Conservation (phyloP, 2,329 filamentous ascomycete genomes). For the Fusarium sp. region DNA sequence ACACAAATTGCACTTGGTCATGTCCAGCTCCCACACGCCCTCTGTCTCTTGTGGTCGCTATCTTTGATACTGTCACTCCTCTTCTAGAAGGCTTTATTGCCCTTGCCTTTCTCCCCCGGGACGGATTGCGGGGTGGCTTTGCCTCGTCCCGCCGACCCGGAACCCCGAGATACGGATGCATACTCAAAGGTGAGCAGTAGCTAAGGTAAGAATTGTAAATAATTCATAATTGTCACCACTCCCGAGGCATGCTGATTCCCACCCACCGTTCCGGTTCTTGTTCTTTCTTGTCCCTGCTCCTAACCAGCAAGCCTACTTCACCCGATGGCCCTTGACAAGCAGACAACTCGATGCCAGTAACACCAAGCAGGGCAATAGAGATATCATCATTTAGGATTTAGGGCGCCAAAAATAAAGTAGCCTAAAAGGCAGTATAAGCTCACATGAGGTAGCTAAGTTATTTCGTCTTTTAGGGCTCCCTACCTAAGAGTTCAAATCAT, state of each 20-base stretch:
- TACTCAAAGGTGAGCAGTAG: background rate
- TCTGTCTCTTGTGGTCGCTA: background rate
- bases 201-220: conserved; percentile 12
- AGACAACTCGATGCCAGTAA: background rate
- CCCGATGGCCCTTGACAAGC: conserved; percentile 6
- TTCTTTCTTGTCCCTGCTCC: conserved; percentile 14
- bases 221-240: conserved; percentile 47
- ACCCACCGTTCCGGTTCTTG: conserved; percentile 16
- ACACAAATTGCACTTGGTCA: conserved; percentile 46
- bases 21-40: conserved; percentile 27
- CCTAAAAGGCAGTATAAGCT: background rate
- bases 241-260: conserved; percentile 33
- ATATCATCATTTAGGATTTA: background rate
- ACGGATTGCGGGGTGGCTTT: conserved; percentile 34
- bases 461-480: background rate
- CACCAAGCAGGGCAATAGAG: background rate
- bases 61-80: conserved; percentile 38
- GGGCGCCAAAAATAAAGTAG: background rate
- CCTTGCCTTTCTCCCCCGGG: conserved; percentile 31
- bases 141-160: conserved; percentile 43
- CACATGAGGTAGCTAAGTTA: background rate
- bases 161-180: conserved; percentile 43
- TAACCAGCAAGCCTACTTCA: conserved; percentile 10
- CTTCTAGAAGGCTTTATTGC: conserved; percentile 41
- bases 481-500: too few relatives aligned